phyloP scores from a whole-genome alignment of 1,139 yeast genomes.

The Magnusiomyces fungicola region DNA sequence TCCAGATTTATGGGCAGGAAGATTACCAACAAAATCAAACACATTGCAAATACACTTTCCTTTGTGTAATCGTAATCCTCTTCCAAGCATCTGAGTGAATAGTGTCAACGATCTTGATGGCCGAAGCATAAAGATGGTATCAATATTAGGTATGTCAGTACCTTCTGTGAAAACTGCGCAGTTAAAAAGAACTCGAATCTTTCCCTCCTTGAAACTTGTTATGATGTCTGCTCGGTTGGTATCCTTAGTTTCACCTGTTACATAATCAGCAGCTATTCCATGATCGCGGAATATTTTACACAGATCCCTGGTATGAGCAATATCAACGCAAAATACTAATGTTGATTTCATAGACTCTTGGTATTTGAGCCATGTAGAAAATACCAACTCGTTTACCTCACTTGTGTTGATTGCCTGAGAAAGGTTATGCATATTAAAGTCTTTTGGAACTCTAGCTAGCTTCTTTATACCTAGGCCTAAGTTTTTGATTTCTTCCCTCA shows the following conservation, averaged over 20 bases:
- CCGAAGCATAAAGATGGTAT: conserved; percentile 67
- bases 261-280: conserved; percentile 67
- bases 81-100: conserved; percentile 82
- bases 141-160: conserved; percentile 88
- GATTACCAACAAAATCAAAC: conserved; percentile 62
- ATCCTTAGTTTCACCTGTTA: conserved; percentile 58
- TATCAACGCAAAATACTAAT: conserved; percentile 69
- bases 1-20: conserved; percentile 42
- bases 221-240: conserved; percentile 48
- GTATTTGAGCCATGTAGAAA: conserved; percentile 50
- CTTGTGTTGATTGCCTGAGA: conserved; percentile 50
- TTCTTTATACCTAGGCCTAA: too few species aligned
- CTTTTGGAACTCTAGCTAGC: conserved; percentile 28
- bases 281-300: conserved; percentile 46
- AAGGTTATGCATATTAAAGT: conserved; percentile 48
- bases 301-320: conserved; percentile 55
- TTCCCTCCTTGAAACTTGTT: conserved; percentile 52
- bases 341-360: conserved; percentile 46
- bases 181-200: conserved; percentile 68
- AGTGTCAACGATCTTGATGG: conserved; percentile 74
- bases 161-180: conserved; percentile 94
- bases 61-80: conserved; percentile 65
- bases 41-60: conserved; percentile 65
- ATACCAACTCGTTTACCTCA: conserved; percentile 48
- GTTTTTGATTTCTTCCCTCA: too few species aligned